Conservation (phyloP, 164 flowering plant genomes). For the Chimonanthus salicifolius region DNA sequence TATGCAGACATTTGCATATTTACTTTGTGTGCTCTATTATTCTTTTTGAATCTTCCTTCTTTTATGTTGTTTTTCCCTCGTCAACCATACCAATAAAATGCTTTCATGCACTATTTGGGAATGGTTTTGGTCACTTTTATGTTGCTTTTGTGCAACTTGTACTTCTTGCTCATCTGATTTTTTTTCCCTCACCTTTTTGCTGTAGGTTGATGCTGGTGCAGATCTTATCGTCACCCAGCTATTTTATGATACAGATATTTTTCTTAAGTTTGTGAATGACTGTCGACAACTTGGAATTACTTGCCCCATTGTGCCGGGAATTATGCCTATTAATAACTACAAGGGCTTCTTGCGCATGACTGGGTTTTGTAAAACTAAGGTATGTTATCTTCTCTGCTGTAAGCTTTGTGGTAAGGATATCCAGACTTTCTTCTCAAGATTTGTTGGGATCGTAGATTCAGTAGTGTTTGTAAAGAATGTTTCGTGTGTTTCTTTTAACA, state of each 20-base stretch:
- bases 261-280: slow-evolving; percentile 90
- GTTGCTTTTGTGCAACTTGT: neutral
- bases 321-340: slow-evolving; percentile 96
- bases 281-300: slow-evolving; percentile 93
- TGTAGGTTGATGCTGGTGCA: slow-evolving; percentile 96
- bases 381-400: slow-evolving; percentile 16
- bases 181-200: neutral
- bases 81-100: too few species aligned
- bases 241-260: slow-evolving; percentile 89
- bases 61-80: neutral
- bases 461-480: neutral
- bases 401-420: neutral
- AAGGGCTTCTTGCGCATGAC: slow-evolving; percentile 94
- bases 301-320: slow-evolving; percentile 97
- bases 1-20: neutral
- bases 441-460: neutral
- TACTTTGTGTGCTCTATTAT: neutral
- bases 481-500: neutral
- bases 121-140: neutral
- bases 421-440: neutral
- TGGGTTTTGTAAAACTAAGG: slow-evolving; percentile 97
- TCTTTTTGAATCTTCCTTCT: neutral
- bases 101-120: too few species aligned
- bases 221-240: slow-evolving; percentile 90
- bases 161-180: neutral